A percentile compares a stretch with the other conserved stretches of the same genome.
Conservation (phyloP, 192 early-diverging fungal genomes). For the Geosiphon pyriformis region DNA sequence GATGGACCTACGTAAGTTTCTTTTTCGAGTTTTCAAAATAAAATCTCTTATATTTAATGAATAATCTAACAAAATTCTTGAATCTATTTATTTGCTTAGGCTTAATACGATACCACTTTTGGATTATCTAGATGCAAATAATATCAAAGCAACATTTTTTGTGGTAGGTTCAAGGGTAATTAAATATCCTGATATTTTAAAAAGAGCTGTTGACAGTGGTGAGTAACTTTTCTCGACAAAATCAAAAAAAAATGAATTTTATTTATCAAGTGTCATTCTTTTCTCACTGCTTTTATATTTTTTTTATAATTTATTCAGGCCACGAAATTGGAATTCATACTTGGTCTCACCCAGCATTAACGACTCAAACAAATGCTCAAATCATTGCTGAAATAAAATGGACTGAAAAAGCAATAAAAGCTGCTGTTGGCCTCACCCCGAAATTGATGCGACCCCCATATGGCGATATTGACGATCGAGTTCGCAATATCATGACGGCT, state of each 20-base stretch:
- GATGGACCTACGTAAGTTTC: slow-evolving; percentile 24
- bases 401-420: slow-evolving; percentile 50
- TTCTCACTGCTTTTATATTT: background rate
- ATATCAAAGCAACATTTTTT: slow-evolving; percentile 46
- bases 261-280: slow-evolving; percentile 28
- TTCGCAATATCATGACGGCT: slow-evolving; percentile 54
- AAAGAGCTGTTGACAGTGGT: slow-evolving; percentile 44
- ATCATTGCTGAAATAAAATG: slow-evolving; percentile 54
- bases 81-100: background rate
- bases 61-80: background rate
- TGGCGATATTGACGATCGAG: slow-evolving; percentile 68
- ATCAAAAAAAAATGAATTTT: no score
- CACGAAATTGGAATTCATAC: slow-evolving; percentile 61
- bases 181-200: slow-evolving; percentile 39
- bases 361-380: slow-evolving; percentile 38
- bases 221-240: no score
- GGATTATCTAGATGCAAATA: background rate
- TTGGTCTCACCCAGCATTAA: slow-evolving; percentile 52
- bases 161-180: slow-evolving; percentile 45
- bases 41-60: no score
- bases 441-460: slow-evolving; percentile 60
- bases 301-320: slow-evolving; percentile 25
- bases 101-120: background rate
- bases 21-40: background rate
- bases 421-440: slow-evolving; percentile 47